phyloP scores from a whole-genome alignment of 1,139 yeast genomes.

The Tardiomyces blankii region DNA sequence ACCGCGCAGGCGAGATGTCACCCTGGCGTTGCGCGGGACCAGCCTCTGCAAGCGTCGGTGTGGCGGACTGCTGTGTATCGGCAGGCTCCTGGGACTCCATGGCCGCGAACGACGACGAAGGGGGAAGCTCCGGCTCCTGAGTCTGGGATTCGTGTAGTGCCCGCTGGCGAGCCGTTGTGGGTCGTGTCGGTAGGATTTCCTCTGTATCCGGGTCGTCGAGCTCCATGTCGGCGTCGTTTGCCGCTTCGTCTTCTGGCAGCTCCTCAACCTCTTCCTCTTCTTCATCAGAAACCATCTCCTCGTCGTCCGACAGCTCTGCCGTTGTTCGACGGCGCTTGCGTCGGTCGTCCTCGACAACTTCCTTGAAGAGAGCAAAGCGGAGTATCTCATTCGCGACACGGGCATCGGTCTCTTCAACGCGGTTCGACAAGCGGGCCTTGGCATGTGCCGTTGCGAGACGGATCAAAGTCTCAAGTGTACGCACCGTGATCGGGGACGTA shows the following conservation, averaged over 20 bases:
- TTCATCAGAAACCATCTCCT: constrained; percentile 1
- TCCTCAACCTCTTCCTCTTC: constrained; percentile 6
- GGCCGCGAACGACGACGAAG: background rate
- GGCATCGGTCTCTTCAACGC: constrained; percentile 71
- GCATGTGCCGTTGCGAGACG: constrained; percentile 98
- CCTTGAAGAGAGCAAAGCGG: constrained; percentile 79
- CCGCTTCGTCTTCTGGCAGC: constrained; percentile 6
- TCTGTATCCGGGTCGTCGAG: constrained; percentile 3
- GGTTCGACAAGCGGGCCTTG: constrained; percentile 71
- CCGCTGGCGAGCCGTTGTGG: background rate
- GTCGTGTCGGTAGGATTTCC: constrained; percentile 1
- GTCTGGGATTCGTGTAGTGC: background rate
- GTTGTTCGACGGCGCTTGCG: constrained; percentile 15
- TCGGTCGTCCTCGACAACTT: constrained; percentile 33
- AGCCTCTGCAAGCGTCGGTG: background rate
- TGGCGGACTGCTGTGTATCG: background rate
- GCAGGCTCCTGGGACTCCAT: background rate
- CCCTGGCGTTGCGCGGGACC: constrained; percentile 3
- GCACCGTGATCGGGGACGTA: constrained; percentile 94
- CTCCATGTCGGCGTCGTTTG: constrained; percentile 6
- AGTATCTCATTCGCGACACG: constrained; percentile 75
- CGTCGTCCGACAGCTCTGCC: constrained; percentile 3
- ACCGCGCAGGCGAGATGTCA: constrained; percentile 23
- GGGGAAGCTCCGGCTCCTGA: background rate
- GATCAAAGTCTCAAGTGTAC: constrained; percentile 92